A percentile compares a stretch with the other conserved stretches of the same genome.
phyloP scores from a whole-genome alignment of 1,139 yeast genomes.

The Nadsonia starkeyi-henricii region DNA sequence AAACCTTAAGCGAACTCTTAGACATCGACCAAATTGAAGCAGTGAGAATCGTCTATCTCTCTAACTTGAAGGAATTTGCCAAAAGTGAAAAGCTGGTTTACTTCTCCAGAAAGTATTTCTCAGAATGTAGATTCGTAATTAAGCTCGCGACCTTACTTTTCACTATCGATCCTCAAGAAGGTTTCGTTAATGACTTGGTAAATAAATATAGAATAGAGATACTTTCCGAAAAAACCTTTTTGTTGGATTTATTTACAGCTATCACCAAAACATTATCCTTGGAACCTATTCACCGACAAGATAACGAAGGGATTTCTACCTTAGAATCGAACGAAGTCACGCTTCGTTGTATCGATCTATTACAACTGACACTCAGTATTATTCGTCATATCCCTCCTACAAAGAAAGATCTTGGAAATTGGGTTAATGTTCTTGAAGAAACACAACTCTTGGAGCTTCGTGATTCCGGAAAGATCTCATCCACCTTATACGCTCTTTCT shows the following conservation, averaged over 20 bases:
- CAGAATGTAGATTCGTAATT: background rate
- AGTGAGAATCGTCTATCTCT: background rate
- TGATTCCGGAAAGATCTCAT: background rate
- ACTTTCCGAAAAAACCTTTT: background rate
- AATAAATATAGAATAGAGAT: background rate
- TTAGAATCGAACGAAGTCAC: background rate
- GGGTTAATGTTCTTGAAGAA: background rate
- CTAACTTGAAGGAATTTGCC: background rate
- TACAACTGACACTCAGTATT: background rate
- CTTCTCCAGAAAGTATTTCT: background rate
- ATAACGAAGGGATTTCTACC: background rate
- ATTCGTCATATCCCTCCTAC: background rate
- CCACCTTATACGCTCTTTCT: slow-evolving; percentile 12
- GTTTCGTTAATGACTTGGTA: background rate
- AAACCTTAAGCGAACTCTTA: background rate
- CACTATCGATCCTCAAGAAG: background rate
- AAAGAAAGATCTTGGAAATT: background rate
- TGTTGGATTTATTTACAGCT: background rate
- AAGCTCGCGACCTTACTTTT: background rate
- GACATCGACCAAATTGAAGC: background rate
- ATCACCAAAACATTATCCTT: background rate
- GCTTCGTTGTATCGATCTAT: background rate
- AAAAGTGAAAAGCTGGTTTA: background rate
- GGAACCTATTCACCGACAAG: background rate
- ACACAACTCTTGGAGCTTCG: background rate